Base-by-base conservation (phyloP, 75 land plant genomes). In the Isoetes taiwanensis region DNA sequence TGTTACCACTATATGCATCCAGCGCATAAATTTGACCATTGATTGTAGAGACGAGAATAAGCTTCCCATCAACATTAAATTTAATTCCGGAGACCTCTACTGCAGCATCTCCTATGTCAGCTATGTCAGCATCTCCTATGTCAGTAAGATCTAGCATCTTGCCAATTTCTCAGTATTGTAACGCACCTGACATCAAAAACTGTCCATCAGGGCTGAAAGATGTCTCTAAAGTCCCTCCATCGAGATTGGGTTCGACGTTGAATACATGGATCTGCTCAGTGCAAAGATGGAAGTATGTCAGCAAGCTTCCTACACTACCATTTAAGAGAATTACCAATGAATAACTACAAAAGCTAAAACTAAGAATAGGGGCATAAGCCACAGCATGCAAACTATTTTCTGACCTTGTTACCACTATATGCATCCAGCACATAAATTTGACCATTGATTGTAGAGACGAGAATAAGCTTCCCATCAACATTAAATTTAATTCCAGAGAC, bases 141-240 rank as follows among this genome's bases (percentile, higher is more conserved):
- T n/a, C n/a, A n/a, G n/a, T n/a, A n/a, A n/a, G n/a, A n/a, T n/a
- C n/a, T n/a, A n/a, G n/a, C n/a, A n/a, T n/a, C n/a, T n/a, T n/a
- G n/a, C n/a, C n/a, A n/a, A n/a, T n/a, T n/a, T n/a, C n/a, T n/a
- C n/a, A n/a, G n/a, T n/a, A n/a, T n/a, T n/a, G n/a, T n/a, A 14
- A 35, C 32, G 11, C 59, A 85, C 91, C 91, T 83, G 91, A 83
- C 33, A 86, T 61, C 28, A 83, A 72, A 64, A 62, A 83, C 59
- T 68, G 72, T 50, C 87, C 93, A 52, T 86, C 93, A 0, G 93
- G 93, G 32, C 88, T 86, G 66, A 86, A 86, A 56, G 88, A 83
- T 59, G 93, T 87, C 57, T 86, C 93, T 61, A 86, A 41, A 29
- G 87, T 78, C 21, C 74, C 72, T 41, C 65, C 65, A 53, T 69